Evolutionary conservation across 2,329 filamentous ascomycete species (phyloP).

Genomic region (Cordyceps cateniannulata): DNA sequence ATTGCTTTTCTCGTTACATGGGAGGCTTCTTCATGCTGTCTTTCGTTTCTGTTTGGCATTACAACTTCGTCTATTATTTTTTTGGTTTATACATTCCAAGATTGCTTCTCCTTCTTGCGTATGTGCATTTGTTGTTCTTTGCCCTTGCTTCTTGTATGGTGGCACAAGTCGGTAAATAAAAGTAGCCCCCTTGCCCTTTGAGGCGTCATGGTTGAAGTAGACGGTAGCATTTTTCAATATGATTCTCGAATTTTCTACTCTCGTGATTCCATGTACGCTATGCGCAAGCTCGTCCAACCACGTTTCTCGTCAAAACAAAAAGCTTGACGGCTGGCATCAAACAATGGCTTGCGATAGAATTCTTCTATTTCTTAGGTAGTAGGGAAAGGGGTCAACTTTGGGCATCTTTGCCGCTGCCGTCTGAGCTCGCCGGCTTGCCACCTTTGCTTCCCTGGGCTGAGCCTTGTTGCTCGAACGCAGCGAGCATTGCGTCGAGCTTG

Average conservation of each 20-base stretch:
- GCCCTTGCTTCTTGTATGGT: not conserved
- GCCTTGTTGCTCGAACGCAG: slow-evolving; percentile 33
- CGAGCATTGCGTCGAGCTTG: slow-evolving; percentile 49
- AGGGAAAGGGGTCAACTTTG: not conserved
- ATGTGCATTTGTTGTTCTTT: not conserved
- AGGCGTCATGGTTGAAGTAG: not conserved
- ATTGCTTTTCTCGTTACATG: not conserved
- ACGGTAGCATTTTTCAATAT: not conserved
- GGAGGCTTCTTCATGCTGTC: not conserved
- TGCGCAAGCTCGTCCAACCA: no score
- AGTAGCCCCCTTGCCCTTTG: not conserved
- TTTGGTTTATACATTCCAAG: slow-evolving; percentile 4
- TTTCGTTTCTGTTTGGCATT: not conserved
- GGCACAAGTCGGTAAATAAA: not conserved
- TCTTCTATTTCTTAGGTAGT: no score
- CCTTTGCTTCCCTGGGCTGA: not conserved
- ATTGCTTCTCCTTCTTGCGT: slow-evolving; percentile 9
- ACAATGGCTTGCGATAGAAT: no score
- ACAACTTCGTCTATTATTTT: not conserved
- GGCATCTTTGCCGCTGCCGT: not conserved
- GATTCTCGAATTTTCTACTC: not conserved
- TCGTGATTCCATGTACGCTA: no score
- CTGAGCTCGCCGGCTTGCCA: not conserved
- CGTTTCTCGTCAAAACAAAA: no score
- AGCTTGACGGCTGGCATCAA: no score